These are phyloP conservation scores for Salisapilia sapeloensis DNA, from an alignment of 352 stramenopile species.

Conservation along the genomic window DNA sequence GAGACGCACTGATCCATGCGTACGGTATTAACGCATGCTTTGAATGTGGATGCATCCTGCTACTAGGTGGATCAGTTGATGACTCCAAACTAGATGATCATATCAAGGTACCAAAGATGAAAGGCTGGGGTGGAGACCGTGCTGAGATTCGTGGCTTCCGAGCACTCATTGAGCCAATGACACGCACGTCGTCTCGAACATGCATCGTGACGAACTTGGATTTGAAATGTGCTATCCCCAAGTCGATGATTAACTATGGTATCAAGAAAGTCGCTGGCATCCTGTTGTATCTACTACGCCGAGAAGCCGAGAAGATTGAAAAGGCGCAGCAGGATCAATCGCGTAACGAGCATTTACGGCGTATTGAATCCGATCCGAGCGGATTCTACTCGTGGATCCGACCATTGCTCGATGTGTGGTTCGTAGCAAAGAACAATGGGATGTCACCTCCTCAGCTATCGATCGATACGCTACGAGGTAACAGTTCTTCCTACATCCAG, in stretches of 20 bases:
- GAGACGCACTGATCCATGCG: conserved; percentile 43
- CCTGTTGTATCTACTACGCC: conserved; percentile 52
- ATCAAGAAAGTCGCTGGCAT: conserved; percentile 75
- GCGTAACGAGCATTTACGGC: conserved; percentile 31
- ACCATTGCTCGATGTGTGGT: conserved; percentile 48
- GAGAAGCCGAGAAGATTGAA: conserved; percentile 69
- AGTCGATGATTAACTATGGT: conserved; percentile 54
- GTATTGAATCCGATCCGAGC: conserved; percentile 48
- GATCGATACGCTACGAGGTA: too few species aligned
- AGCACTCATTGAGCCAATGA: conserved; percentile 55
- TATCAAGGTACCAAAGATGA: conserved; percentile 25
- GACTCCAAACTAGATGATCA: conserved; percentile 9
- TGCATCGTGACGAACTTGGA: conserved; percentile 72
- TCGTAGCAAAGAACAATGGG: conserved; percentile 20
- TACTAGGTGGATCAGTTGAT: conserved; percentile 41
- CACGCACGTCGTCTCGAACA: conserved; percentile 35
- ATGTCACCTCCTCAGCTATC: conserved; percentile 13
- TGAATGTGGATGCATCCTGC: conserved; percentile 45
- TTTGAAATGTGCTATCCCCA: conserved; percentile 55
- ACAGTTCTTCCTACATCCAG: too few species aligned
- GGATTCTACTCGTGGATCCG: conserved; percentile 60
- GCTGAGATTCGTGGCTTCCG: conserved; percentile 61
- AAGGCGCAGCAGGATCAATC: conserved; percentile 22
- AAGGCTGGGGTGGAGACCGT: conserved; percentile 54
- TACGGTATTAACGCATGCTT: conserved; percentile 72